A percentile compares a stretch with the other conserved stretches of the same genome.
Evolutionary conservation across 1,139 yeast species (phyloP).

Genomic region (Ashbya aceris): DNA sequence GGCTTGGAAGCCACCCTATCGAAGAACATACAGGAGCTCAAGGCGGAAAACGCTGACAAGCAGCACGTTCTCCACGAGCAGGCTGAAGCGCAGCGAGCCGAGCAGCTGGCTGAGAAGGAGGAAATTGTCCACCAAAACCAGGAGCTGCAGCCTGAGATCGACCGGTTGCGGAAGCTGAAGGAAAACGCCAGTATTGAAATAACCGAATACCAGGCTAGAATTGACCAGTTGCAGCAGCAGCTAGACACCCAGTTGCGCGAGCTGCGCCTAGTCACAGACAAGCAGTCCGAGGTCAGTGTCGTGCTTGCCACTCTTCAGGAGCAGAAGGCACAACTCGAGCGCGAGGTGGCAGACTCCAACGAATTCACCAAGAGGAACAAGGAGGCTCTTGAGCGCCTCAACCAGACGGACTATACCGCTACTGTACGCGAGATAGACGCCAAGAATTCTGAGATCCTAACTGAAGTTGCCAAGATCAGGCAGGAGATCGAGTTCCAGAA

Average conservation of each 20-base stretch:
- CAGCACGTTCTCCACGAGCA: conserved; percentile 22
- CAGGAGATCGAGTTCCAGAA: background rate
- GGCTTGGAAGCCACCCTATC: conserved; percentile 19
- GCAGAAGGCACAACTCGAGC: conserved; percentile 15
- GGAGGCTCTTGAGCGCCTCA: conserved; percentile 11
- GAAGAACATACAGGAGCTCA: conserved; percentile 18
- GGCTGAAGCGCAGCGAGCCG: conserved; percentile 20
- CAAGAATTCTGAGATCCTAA: background rate
- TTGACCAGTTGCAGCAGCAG: conserved; percentile 19
- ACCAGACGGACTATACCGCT: background rate
- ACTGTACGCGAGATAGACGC: background rate
- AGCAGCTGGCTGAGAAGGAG: conserved; percentile 19
- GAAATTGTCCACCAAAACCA: conserved; percentile 13
- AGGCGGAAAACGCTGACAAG: conserved; percentile 15
- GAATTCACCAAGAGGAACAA: conserved; percentile 14
- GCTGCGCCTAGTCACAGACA: conserved; percentile 16
- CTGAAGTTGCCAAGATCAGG: background rate
- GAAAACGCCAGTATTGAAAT: conserved; percentile 15
- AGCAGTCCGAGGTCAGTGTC: conserved; percentile 16
- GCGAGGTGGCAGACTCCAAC: conserved; percentile 16
- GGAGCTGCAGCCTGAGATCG: conserved; percentile 22
- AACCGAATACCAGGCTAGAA: conserved; percentile 16
- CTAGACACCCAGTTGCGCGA: conserved; percentile 24
- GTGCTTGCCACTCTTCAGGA: conserved; percentile 18
- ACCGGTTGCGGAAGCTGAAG: conserved; percentile 16